Conservation (phyloP, 2,329 filamentous ascomycete species). For the Aspergillus costaricaensis region DNA sequence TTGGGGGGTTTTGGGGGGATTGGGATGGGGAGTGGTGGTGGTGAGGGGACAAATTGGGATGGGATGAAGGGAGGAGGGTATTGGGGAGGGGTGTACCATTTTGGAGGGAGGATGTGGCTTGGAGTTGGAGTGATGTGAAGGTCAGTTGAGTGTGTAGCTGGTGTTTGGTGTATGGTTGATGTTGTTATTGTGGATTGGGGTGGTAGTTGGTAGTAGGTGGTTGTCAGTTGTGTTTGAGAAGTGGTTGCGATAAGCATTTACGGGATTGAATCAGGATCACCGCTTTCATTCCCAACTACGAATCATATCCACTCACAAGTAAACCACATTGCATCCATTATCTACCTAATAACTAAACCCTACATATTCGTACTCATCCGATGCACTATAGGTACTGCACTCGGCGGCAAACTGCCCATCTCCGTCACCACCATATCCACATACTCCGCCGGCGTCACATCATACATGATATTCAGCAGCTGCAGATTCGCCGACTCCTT, state of each 20-base stretch:
- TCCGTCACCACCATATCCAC: conserved; percentile 90
- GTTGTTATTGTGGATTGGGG: background rate
- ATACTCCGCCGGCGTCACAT: conserved; percentile 84
- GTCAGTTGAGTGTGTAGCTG: background rate
- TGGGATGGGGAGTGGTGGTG: background rate
- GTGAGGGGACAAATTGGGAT: background rate
- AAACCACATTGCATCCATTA: background rate
- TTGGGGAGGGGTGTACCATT: conserved; percentile 22
- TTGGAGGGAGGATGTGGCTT: conserved; percentile 4
- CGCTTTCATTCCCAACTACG: background rate
- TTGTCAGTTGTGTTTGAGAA: background rate
- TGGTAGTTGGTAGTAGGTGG: background rate
- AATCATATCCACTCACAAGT: background rate
- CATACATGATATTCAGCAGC: conserved; percentile 78
- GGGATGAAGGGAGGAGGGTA: background rate
- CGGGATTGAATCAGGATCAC: background rate
- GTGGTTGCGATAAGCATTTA: background rate
- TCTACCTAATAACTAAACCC: background rate
- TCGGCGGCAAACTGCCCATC: conserved; percentile 81
- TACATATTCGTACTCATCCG: conserved; percentile 54
- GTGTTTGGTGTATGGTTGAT: background rate
- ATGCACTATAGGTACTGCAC: conserved; percentile 76
- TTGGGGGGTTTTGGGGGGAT: background rate
- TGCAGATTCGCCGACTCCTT: conserved; percentile 61
- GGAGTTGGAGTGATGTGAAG: background rate